These are phyloP conservation scores for Santalum album DNA, from an alignment of 164 flowering plant genomes.

Conservation along the genomic window DNA sequence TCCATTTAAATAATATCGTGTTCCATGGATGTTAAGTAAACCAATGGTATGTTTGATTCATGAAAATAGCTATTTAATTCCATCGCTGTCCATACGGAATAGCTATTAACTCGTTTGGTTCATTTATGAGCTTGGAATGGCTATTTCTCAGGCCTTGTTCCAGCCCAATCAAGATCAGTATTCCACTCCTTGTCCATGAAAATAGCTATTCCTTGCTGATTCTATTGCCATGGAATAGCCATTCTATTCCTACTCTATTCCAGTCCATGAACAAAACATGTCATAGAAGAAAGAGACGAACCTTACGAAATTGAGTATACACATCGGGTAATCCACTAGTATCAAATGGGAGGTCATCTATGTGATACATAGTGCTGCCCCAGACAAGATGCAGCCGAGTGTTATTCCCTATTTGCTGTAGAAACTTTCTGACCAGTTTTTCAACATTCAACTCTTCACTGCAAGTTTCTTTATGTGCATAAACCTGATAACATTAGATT, in stretches of 20 bases:
- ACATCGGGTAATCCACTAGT: slow-evolving; percentile 58
- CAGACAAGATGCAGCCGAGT: slow-evolving; percentile 64
- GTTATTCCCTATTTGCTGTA: slow-evolving; percentile 24
- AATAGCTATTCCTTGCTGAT: too few relatives aligned
- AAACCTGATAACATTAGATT: slow-evolving; percentile 42
- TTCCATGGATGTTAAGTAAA: not conserved
- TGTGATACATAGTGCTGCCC: slow-evolving; percentile 88
- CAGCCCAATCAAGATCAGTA: too few relatives aligned
- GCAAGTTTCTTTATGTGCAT: slow-evolving; percentile 93
- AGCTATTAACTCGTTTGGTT: too few relatives aligned
- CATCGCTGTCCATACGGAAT: too few relatives aligned
- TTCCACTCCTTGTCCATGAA: too few relatives aligned
- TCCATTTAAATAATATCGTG: not conserved
- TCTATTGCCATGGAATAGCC: too few relatives aligned
- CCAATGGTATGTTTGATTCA: too few relatives aligned
- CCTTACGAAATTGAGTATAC: slow-evolving; percentile 93
- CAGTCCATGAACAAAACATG: too few relatives aligned
- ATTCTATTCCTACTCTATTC: too few relatives aligned
- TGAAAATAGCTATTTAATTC: too few relatives aligned
- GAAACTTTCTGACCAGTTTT: slow-evolving; percentile 30
- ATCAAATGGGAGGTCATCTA: slow-evolving; percentile 78
- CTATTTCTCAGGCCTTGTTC: too few relatives aligned
- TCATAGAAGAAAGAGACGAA: slow-evolving; percentile 11
- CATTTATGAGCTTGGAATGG: too few relatives aligned
- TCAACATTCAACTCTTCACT: slow-evolving; percentile 80